Percentiles rank a stretch among this genome's conserved stretches.
Evolutionary conservation across 2,329 filamentous ascomycete species (phyloP).

Genomic region (Emergomyces orientalis): DNA sequence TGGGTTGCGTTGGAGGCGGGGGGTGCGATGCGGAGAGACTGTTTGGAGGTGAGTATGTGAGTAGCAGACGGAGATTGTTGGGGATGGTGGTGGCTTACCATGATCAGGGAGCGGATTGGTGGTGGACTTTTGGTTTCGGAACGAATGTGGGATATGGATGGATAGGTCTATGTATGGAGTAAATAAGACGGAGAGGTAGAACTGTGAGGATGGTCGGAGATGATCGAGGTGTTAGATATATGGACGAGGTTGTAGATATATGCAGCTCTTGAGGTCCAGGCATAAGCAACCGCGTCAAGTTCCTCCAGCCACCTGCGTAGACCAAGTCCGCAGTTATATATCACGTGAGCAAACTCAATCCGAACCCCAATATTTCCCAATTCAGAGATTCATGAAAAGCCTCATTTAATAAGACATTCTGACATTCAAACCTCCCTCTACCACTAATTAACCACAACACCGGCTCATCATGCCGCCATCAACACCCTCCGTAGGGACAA

Average conservation of each 20-base stretch:
- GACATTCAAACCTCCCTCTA: slow-evolving; percentile 5
- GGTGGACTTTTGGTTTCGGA: too few relatives aligned
- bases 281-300: slow-evolving; percentile 29
- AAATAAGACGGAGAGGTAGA: neutral
- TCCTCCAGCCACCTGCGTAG: slow-evolving; percentile 21
- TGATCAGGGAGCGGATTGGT: slow-evolving; percentile 2
- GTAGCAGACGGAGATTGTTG: neutral
- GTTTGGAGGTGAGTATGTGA: slow-evolving; percentile 15
- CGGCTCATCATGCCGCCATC: slow-evolving; percentile 15
- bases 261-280: slow-evolving; percentile 7
- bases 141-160: neutral
- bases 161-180: neutral
- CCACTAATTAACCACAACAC: slow-evolving; percentile 7
- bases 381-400: neutral
- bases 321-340: slow-evolving; percentile 22
- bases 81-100: slow-evolving; percentile 8
- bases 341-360: slow-evolving; percentile 20
- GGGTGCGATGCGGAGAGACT: slow-evolving; percentile 89
- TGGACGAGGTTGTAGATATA: neutral
- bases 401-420: too few relatives aligned
- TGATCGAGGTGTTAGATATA: neutral
- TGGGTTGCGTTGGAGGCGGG: slow-evolving; percentile 54
- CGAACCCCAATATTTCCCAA: slow-evolving; percentile 9
- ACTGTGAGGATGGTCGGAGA: neutral
- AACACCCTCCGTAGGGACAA: slow-evolving; percentile 29